Evolutionary conservation across 2,329 filamentous ascomycete genomes (phyloP).

Genomic region (Gnomoniopsis smithogilvyi): DNA sequence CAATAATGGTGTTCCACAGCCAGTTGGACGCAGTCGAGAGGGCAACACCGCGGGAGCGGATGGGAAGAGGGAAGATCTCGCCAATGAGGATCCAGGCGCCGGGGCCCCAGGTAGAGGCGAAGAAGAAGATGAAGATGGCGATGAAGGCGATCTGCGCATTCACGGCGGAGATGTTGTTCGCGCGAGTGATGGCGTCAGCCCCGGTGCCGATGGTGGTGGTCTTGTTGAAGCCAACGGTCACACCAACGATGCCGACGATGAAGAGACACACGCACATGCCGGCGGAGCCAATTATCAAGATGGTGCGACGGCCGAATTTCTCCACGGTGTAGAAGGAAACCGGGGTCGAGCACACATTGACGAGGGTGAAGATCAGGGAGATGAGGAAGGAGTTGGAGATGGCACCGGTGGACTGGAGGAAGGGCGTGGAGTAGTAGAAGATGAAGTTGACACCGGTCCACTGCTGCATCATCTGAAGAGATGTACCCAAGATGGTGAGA

Average conservation of each 20-base stretch:
- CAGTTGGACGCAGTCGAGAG: constrained; percentile 88
- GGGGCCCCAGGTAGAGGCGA: constrained; percentile 85
- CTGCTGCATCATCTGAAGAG: constrained; percentile 79
- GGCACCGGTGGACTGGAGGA: constrained; percentile 75
- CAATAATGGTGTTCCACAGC: constrained; percentile 78
- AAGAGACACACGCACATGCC: constrained; percentile 88
- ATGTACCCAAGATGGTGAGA: constrained; percentile 68
- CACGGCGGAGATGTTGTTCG: constrained; percentile 54
- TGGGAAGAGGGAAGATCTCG: constrained; percentile 86
- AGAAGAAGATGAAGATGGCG: constrained; percentile 90
- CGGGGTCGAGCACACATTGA: constrained; percentile 84
- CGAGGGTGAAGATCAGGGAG: constrained; percentile 78
- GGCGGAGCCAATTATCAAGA: constrained; percentile 74
- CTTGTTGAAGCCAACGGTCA: constrained; percentile 54
- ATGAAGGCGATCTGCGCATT: constrained; percentile 82
- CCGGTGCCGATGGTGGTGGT: constrained; percentile 39
- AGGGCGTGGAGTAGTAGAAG: constrained; percentile 82
- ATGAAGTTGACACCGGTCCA: constrained; percentile 90
- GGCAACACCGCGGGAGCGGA: constrained; percentile 82
- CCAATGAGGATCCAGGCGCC: constrained; percentile 80
- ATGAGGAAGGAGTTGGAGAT: constrained; percentile 79
- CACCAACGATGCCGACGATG: constrained; percentile 75
- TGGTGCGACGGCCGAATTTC: constrained; percentile 72
- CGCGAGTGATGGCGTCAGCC: constrained; percentile 33
- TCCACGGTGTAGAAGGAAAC: constrained; percentile 87